Base-by-base conservation (phyloP, 768 basidiomycete genomes). In the Holtermanniella nyarrowii region DNA sequence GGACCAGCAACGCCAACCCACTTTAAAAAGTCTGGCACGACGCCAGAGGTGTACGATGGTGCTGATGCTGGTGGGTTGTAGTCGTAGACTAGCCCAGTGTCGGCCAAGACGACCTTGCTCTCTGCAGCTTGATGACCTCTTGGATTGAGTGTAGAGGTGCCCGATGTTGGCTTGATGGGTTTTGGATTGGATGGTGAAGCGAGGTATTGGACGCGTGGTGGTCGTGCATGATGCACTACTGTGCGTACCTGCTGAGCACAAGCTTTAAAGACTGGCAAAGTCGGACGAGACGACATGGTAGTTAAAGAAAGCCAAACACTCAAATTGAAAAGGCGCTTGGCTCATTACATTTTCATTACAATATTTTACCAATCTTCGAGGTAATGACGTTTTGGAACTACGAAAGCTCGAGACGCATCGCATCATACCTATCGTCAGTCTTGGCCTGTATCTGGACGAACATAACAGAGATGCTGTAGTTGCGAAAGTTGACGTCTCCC, bases 31-130 rank as follows among this genome's bases (percentile, higher is more conserved):
- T 51, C 46, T 3, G 70, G 68, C 1, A 65, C 53, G 3, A 44
- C 42, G 0, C 70, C 70, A 11, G 60, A 62, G 4, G 61, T 64
- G 26, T 68, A 71, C 11, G 40, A 55, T 20, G 68, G 68, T 5
- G 62, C 56, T 5, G 66, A 56, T 12, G 70, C 56, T 7, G 70
- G 67, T 5, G 70, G 70, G 2, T 66, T 61, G 45, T 71, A 61
- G 41, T 69, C 66, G 39, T 69, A 59, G 27, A 57, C 61, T 37
- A 68, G 26, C 1, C 50, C 51, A 23, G 62, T 40, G 42, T 56
- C 56, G 22, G 44, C 27, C 14, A 66, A 49, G 26, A 20, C 1
- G 11, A 50, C 31, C 5, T 52, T 31, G 1, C 5, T 1, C n/a
- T 42, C 14, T 5, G 50, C 23, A n/a, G 58, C 40, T 0, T 50